Evolutionary conservation across 768 basidiomycete genomes (phyloP).

Genomic region (Russula virescens): DNA sequence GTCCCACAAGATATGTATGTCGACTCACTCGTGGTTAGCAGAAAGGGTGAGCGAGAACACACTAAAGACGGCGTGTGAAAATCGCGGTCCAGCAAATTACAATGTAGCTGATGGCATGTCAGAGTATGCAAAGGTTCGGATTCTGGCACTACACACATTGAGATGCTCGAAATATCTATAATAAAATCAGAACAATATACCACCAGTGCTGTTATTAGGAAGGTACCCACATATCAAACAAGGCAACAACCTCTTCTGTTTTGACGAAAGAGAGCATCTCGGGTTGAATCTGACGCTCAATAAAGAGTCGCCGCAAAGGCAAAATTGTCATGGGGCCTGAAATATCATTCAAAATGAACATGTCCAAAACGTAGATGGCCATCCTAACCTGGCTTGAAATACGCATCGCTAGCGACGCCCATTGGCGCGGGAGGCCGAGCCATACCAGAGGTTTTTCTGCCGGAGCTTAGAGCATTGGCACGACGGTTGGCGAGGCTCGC

Average conservation of each 20-base stretch:
- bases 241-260: slow-evolving; percentile 83
- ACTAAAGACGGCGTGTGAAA: slow-evolving; percentile 94
- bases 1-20: slow-evolving; percentile 1
- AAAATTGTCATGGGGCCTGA: slow-evolving; percentile 84
- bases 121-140: not conserved
- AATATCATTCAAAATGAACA: slow-evolving; percentile 13
- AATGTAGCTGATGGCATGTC: slow-evolving; percentile 52
- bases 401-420: slow-evolving; percentile 80
- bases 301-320: slow-evolving; percentile 74
- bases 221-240: slow-evolving; percentile 79
- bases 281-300: slow-evolving; percentile 85
- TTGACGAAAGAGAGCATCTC: slow-evolving; percentile 88
- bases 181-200: slow-evolving; percentile 13
- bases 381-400: slow-evolving; percentile 76
- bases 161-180: slow-evolving; percentile 70
- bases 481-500: slow-evolving; percentile 74
- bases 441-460: slow-evolving; percentile 15
- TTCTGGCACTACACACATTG: slow-evolving; percentile 44
- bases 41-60: slow-evolving; percentile 90
- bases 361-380: not conserved
- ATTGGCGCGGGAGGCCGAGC: slow-evolving; percentile 37
- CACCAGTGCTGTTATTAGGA: not conserved
- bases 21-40: slow-evolving; percentile 82
- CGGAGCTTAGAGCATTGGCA: slow-evolving; percentile 39
- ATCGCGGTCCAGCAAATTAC: slow-evolving; percentile 73